A percentile compares a stretch with the other conserved stretches of the same genome.
phyloP scores from a whole-genome alignment of 2,329 filamentous ascomycete genomes.

The Trichophyton schoenleinii region DNA sequence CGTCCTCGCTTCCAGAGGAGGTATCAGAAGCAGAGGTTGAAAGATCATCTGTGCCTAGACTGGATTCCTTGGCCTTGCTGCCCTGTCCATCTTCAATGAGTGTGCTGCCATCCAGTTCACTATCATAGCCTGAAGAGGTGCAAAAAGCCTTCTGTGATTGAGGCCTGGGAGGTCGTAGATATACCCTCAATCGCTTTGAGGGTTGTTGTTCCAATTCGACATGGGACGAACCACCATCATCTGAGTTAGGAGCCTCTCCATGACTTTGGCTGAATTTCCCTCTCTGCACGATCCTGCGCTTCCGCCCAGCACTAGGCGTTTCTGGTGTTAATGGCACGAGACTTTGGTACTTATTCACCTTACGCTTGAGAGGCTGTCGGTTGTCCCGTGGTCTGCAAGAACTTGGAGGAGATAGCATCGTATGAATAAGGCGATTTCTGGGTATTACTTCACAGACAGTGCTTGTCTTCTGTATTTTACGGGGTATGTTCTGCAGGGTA shows the following conservation, averaged over 20 bases:
- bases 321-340: background rate
- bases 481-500: background rate
- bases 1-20: background rate
- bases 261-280: background rate
- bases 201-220: background rate
- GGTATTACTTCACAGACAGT: background rate
- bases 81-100: background rate
- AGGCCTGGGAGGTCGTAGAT: background rate
- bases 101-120: slow-evolving; percentile 6
- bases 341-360: background rate
- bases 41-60: background rate
- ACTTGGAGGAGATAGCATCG: background rate
- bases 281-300: background rate
- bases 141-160: no score
- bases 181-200: background rate
- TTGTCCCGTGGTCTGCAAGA: background rate
- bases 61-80: background rate
- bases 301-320: background rate
- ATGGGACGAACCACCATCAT: background rate
- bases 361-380: background rate
- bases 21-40: background rate
- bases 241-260: background rate
- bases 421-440: background rate
- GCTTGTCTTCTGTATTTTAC: background rate
- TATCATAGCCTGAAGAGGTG: background rate